Base-by-base conservation (phyloP, 139 green algal genomes). In the Coelastrella sp. region DNA sequence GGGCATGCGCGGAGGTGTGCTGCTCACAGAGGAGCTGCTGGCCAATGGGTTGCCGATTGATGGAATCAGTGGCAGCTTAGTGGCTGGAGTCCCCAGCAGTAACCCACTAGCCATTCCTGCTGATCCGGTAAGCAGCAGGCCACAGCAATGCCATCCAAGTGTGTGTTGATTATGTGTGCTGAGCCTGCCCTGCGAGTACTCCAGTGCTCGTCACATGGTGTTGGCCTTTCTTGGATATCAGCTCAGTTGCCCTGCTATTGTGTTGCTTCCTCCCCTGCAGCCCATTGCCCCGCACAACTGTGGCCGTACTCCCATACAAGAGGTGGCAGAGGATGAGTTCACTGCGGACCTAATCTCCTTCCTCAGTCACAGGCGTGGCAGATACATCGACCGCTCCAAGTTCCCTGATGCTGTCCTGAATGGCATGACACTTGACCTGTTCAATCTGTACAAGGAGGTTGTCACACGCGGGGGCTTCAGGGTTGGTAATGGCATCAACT, bases 401-500 rank as follows among this genome's bases (percentile, higher is more conserved):
- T 97, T 97, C 89, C 96, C 96, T 9, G 95, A 96, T 60, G 94
- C 95, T 14, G 92, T 97, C 7, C 91, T 97, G 25, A 97, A 97
- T 87, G 95, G 95, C 20, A 70, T 73, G 15, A 78, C 90, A 6
- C 93, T 97, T 80, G 96, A 97, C 90, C 81, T 97, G 65, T 96
- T 95, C 80, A 89, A 82, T 6, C 90, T 97, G 9, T 97, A 97
- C 92, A 90, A 87, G 78, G 92, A 95, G 74, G 91, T 93, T 12
- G 91, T 91, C 0, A 90, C 65, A 20, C 73, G 92, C 0, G 92
- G 91, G 4, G 91, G 92, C 66, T 93, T 93, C 91, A 81, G 91
- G 10, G 88, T 92, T 17, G 91, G 91, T 68, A 93, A 93, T 70
- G 91, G 91, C 68, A 98, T 98, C 95, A 98, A 98, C 90, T 98